Evolutionary conservation across 2,329 filamentous ascomycete genomes (phyloP).

Genomic region (Juglanconis juglandina): DNA sequence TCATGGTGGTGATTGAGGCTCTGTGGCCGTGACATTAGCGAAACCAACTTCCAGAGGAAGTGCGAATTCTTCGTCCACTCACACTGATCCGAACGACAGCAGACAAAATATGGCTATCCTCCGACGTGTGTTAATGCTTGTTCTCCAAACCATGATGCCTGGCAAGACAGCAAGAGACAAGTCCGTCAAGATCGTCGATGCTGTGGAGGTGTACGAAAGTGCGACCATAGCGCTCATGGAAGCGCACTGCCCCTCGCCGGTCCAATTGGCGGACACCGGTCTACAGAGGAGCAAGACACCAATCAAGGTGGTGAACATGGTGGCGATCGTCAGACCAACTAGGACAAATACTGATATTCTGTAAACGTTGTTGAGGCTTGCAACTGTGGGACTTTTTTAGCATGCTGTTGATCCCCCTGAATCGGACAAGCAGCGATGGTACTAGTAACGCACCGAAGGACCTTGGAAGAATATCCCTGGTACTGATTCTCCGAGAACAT

Average conservation of each 20-base stretch:
- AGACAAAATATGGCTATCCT: slow-evolving; percentile 24
- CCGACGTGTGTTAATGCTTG: slow-evolving; percentile 26
- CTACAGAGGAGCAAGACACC: slow-evolving; percentile 20
- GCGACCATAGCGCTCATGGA: slow-evolving; percentile 21
- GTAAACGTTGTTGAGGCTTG: neutral
- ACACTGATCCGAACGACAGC: slow-evolving; percentile 26
- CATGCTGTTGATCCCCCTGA: too few relatives aligned
- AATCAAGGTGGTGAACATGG: slow-evolving; percentile 20
- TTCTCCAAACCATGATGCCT: slow-evolving; percentile 30
- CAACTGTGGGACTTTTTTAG: neutral
- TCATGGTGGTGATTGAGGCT: slow-evolving; percentile 24
- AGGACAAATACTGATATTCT: slow-evolving; percentile 11
- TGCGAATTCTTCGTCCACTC: neutral
- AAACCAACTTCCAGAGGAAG: slow-evolving; percentile 1
- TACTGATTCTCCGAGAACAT: too few relatives aligned
- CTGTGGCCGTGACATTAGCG: slow-evolving; percentile 5
- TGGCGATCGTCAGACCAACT: slow-evolving; percentile 8
- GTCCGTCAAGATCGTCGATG: slow-evolving; percentile 31
- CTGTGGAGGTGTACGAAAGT: slow-evolving; percentile 28
- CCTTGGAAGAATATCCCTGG: too few relatives aligned
- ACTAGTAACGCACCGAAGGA: too few relatives aligned
- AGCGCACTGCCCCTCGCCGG: slow-evolving; percentile 18
- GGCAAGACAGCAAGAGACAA: slow-evolving; percentile 29
- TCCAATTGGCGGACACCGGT: slow-evolving; percentile 22
- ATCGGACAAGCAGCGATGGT: too few relatives aligned